phyloP scores from a whole-genome alignment of 495 filamentous ascomycete genomes.

The Tuber indicum region DNA sequence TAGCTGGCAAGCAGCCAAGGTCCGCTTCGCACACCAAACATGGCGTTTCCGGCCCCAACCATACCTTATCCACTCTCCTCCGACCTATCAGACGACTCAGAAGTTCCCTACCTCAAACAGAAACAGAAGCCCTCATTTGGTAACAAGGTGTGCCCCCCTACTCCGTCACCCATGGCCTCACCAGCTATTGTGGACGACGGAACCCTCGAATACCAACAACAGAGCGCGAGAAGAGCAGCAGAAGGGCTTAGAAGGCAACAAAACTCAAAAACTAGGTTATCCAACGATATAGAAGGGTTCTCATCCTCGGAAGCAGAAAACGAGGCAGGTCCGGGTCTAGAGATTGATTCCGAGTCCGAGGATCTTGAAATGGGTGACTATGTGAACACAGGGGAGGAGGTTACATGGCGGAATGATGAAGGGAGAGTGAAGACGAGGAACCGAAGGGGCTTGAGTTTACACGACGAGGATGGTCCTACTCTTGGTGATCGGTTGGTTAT shows the following conservation, averaged over 20 bases:
- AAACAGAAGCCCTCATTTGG: slow-evolving; percentile 7
- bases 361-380: slow-evolving; percentile 41
- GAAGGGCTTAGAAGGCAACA: slow-evolving; percentile 6
- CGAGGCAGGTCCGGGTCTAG: slow-evolving; percentile 26
- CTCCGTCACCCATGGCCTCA: slow-evolving; percentile 10
- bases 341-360: slow-evolving; percentile 37
- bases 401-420: slow-evolving; percentile 22
- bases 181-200: background rate
- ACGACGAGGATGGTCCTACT: slow-evolving; percentile 12
- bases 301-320: slow-evolving; percentile 7
- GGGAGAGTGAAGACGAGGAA: slow-evolving; percentile 30
- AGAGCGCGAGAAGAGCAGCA: slow-evolving; percentile 13
- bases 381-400: slow-evolving; percentile 30
- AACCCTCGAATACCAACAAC: slow-evolving; percentile 1
- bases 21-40: background rate
- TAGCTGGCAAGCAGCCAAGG: background rate
- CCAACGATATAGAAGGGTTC: slow-evolving; percentile 10
- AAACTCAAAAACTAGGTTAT: slow-evolving; percentile 11
- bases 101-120: slow-evolving; percentile 11
- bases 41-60: slow-evolving; percentile 27
- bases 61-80: slow-evolving; percentile 26
- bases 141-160: slow-evolving; percentile 11
- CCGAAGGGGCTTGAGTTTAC: slow-evolving; percentile 20
- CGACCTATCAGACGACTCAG: slow-evolving; percentile 16
- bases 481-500: slow-evolving; percentile 36